Conservation (phyloP, 352 stramenopile species). For the Pythium myriotylum region DNA sequence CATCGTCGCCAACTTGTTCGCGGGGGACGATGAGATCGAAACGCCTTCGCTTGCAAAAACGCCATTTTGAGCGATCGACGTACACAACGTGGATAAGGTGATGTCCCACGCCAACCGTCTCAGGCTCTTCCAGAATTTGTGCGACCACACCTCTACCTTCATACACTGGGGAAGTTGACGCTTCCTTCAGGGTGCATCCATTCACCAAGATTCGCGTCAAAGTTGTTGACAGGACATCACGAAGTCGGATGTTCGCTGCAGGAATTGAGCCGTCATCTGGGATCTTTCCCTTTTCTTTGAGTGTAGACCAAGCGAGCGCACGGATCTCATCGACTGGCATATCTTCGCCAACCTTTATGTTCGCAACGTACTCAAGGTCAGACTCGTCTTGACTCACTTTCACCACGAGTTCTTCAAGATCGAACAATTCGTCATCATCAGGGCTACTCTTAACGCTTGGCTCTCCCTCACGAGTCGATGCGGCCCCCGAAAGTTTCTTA, state of each 20-base stretch:
- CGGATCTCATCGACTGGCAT: conserved; percentile 78
- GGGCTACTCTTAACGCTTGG: conserved; percentile 27
- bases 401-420: conserved; percentile 66
- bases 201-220: conserved; percentile 70
- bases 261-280: conserved; percentile 32
- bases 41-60: conserved; percentile 57
- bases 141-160: conserved; percentile 76
- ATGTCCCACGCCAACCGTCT: conserved; percentile 48
- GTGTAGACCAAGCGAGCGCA: conserved; percentile 40
- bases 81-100: conserved; percentile 70
- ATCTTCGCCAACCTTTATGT: conserved; percentile 76
- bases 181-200: conserved; percentile 59
- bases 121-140: conserved; percentile 62
- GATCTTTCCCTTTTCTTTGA: conserved; percentile 50
- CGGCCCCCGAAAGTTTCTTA: not conserved
- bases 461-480: not conserved
- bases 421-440: conserved; percentile 41
- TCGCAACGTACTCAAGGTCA: conserved; percentile 54
- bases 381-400: conserved; percentile 52
- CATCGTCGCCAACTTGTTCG: conserved; percentile 31
- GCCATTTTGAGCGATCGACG: conserved; percentile 63
- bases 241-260: conserved; percentile 56
- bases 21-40: conserved; percentile 61
- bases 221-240: conserved; percentile 66
- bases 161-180: conserved; percentile 73